phyloP scores from a whole-genome alignment of 139 green algal species.

The Spirogloea muscicola region DNA sequence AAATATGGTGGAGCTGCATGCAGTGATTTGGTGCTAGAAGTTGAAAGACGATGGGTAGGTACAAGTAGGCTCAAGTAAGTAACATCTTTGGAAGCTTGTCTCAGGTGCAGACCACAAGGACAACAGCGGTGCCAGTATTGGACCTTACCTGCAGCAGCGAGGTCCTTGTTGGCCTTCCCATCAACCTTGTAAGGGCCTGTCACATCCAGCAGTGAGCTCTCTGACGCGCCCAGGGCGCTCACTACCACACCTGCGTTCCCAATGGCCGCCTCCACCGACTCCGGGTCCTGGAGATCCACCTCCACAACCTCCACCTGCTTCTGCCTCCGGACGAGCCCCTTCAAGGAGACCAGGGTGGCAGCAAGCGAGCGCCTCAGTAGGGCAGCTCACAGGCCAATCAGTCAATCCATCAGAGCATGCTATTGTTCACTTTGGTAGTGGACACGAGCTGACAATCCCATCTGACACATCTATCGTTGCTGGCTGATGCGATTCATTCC shows the following conservation, averaged over 20 bases:
- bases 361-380: too few species aligned
- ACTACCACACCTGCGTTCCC: slow-evolving; percentile 32
- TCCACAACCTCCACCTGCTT: slow-evolving; percentile 41
- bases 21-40: background rate
- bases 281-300: slow-evolving; percentile 24
- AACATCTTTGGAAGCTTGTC: background rate
- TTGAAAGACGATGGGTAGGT: background rate
- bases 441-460: too few species aligned
- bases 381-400: too few species aligned
- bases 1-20: background rate
- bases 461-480: too few species aligned
- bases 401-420: too few species aligned
- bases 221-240: slow-evolving; percentile 27
- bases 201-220: slow-evolving; percentile 20
- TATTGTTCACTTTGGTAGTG: too few species aligned
- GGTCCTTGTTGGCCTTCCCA: slow-evolving; percentile 26
- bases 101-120: background rate
- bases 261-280: slow-evolving; percentile 21
- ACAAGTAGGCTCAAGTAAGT: background rate
- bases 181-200: slow-evolving; percentile 33
- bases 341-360: too few species aligned
- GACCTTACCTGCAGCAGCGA: slow-evolving; percentile 29
- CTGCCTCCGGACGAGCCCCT: background rate
- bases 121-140: background rate
- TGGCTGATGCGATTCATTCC: too few species aligned